Conservation (phyloP, 2,329 filamentous ascomycete genomes). For the Ceratocystis colombiana region DNA sequence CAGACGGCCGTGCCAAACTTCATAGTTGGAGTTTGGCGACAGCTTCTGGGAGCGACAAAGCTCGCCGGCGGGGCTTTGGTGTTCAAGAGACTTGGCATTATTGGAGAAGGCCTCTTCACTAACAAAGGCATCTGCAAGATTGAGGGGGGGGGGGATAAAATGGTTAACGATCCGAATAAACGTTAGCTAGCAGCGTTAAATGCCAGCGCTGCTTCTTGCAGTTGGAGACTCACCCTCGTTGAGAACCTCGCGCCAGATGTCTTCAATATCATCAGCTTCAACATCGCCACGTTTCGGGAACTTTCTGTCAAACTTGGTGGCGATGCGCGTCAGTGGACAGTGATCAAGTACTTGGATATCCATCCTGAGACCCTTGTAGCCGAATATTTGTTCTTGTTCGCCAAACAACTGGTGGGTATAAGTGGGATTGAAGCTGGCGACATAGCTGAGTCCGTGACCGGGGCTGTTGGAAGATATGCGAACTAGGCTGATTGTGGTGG, state of each 20-base stretch:
- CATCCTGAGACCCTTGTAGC: conserved; percentile 73
- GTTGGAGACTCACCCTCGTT: conserved; percentile 16
- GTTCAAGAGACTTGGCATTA: conserved; percentile 30
- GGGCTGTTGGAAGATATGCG: conserved; percentile 41
- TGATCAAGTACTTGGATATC: conserved; percentile 46
- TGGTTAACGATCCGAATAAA: conserved; percentile 33
- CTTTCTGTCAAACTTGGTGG: conserved; percentile 15
- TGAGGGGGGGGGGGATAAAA: too few relatives aligned
- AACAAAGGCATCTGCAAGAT: conserved; percentile 52
- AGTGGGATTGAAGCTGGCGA: conserved; percentile 60
- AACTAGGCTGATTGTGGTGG: conserved; percentile 51
- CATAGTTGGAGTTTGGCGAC: conserved; percentile 42
- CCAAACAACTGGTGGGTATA: conserved; percentile 91
- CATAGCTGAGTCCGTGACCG: conserved; percentile 42
- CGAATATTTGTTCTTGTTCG: conserved; percentile 84
- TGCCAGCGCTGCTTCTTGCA: neutral
- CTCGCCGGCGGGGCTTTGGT: conserved; percentile 18
- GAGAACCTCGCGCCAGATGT: conserved; percentile 20
- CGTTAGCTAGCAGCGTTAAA: conserved; percentile 41
- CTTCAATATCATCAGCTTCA: conserved; percentile 23
- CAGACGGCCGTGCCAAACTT: conserved; percentile 75
- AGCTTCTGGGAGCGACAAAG: conserved; percentile 14
- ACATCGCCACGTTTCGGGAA: conserved; percentile 22
- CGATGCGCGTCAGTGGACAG: conserved; percentile 14
- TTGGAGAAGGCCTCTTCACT: conserved; percentile 48